These are phyloP conservation scores for Circinella minor DNA, from an alignment of 371 early-diverging fungal genomes.

Conservation along the genomic window DNA sequence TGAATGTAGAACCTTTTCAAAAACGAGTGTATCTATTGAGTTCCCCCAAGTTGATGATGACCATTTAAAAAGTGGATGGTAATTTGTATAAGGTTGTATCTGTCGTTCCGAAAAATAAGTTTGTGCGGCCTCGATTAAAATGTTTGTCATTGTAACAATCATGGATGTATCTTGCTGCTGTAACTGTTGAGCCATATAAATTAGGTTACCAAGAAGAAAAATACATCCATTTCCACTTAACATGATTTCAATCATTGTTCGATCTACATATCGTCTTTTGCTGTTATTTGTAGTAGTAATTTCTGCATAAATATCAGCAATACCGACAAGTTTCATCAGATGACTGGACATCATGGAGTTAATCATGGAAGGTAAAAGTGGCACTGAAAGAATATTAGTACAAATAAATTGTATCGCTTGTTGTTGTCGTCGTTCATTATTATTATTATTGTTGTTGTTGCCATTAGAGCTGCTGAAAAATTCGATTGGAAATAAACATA, in stretches of 20 bases:
- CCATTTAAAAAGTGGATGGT: slow-evolving; percentile 76
- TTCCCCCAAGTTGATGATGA: slow-evolving; percentile 47
- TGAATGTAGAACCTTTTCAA: slow-evolving; percentile 31
- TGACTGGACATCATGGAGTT: slow-evolving; percentile 26
- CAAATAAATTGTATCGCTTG: slow-evolving; percentile 24
- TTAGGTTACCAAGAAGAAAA: slow-evolving; percentile 62
- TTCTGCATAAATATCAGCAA: slow-evolving; percentile 8
- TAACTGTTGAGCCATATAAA: slow-evolving; percentile 36
- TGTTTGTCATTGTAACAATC: slow-evolving; percentile 33
- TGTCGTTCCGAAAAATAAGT: slow-evolving; percentile 54
- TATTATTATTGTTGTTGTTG: slow-evolving; percentile 1
- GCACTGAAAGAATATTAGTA: slow-evolving; percentile 29
- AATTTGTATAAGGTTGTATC: slow-evolving; percentile 43
- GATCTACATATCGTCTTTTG: background rate
- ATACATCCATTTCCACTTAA: slow-evolving; percentile 57
- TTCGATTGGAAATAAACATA: slow-evolving; percentile 52
- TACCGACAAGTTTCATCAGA: slow-evolving; percentile 20
- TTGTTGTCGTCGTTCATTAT: slow-evolving; percentile 10
- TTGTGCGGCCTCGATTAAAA: slow-evolving; percentile 42
- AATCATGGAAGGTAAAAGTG: slow-evolving; percentile 24
- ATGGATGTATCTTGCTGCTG: background rate
- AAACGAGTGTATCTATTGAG: slow-evolving; percentile 42
- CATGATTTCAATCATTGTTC: slow-evolving; percentile 11
- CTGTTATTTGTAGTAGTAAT: slow-evolving; percentile 1
- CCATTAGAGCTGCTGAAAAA: slow-evolving; percentile 1